Conservation (phyloP, 2,329 filamentous ascomycete species). For the Fonsecaea multimorphosa region DNA sequence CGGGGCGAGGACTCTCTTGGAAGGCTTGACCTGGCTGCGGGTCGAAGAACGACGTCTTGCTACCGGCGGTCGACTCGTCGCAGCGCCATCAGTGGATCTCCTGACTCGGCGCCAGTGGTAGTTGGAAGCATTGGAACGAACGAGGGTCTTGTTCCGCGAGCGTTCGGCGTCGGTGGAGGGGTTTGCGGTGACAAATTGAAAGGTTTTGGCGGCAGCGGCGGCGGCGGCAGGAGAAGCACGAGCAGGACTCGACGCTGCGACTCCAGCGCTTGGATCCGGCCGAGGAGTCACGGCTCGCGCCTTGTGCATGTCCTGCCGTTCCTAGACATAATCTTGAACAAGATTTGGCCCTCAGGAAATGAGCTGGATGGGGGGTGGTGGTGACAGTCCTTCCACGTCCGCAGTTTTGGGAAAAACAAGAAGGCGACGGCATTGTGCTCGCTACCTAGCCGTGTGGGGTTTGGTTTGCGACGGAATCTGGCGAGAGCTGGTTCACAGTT, state of each 20-base stretch:
- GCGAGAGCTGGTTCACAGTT: too few species aligned
- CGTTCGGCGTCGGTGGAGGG: constrained; percentile 34
- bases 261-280: constrained; percentile 27
- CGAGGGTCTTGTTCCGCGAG: constrained; percentile 37
- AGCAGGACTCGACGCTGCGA: constrained; percentile 26
- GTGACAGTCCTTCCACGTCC: neutral
- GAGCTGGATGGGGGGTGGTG: neutral
- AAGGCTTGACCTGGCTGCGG: constrained; percentile 11
- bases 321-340: constrained; percentile 31
- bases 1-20: constrained; percentile 18
- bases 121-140: constrained; percentile 41
- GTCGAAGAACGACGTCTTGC: constrained; percentile 19
- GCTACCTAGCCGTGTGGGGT: neutral
- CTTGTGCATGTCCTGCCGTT: constrained; percentile 32
- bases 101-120: constrained; percentile 41
- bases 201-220: constrained; percentile 23
- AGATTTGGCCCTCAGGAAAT: neutral
- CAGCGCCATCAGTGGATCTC: constrained; percentile 17
- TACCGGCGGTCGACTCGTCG: constrained; percentile 8
- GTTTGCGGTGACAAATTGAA: constrained; percentile 35
- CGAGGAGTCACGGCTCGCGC: constrained; percentile 35
- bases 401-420: neutral
- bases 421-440: neutral
- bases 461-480: neutral
- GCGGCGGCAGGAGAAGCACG: constrained; percentile 4